phyloP scores from a whole-genome alignment of 257 asterid genomes.

The Solanum sejunctum region DNA sequence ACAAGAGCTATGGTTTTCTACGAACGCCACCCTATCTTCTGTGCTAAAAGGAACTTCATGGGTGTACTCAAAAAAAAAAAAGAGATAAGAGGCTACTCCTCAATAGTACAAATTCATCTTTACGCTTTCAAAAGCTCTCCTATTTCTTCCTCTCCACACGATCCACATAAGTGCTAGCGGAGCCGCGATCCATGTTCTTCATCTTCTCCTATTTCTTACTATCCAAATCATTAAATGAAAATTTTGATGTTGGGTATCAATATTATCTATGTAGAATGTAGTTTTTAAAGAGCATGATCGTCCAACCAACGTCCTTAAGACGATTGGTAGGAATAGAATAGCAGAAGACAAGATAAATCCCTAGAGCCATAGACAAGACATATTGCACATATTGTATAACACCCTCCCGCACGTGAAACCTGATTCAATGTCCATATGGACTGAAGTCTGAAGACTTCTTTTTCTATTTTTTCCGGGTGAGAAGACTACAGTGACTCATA shows the following conservation, averaged over 20 bases:
- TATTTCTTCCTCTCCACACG: neutral
- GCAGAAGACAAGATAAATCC: neutral
- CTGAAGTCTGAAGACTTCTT: neutral
- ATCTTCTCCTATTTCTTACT: neutral
- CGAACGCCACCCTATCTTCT: neutral
- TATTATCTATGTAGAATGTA: neutral
- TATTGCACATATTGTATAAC: neutral
- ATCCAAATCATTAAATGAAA: neutral
- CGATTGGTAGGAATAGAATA: neutral
- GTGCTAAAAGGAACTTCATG: neutral
- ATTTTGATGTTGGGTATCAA: neutral
- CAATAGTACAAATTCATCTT: neutral
- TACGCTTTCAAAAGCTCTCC: neutral
- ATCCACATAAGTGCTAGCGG: neutral
- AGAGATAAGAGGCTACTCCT: neutral
- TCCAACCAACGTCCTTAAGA: neutral
- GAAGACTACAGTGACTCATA: neutral
- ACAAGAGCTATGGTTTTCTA: neutral
- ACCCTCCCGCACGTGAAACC: neutral
- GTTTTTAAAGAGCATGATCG: neutral
- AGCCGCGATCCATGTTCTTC: neutral
- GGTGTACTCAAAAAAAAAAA: neutral
- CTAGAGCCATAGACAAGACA: neutral
- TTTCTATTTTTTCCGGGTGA: neutral
- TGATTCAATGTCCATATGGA: neutral